These are phyloP conservation scores for Chytriomyces confervae DNA, from an alignment of 192 early-diverging fungal genomes.

Conservation along the genomic window DNA sequence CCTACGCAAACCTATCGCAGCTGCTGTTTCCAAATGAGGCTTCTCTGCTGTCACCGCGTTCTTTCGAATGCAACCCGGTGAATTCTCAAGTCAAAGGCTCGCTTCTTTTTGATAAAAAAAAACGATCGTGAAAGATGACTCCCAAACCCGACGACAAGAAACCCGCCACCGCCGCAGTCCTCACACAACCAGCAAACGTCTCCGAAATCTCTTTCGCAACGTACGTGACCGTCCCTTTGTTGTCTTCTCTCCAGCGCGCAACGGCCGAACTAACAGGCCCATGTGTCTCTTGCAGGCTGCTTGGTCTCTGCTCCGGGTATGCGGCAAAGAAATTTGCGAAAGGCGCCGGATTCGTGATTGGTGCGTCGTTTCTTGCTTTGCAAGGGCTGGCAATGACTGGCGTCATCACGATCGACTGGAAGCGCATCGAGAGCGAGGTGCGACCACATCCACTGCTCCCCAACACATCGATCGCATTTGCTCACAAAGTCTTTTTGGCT, in stretches of 20 bases:
- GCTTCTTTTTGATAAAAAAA: not conserved
- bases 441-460: too few species aligned
- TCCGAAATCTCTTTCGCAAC: not conserved
- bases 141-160: not conserved
- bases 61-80: too few species aligned
- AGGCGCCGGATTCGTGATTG: conserved; percentile 39
- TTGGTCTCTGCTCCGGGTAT: conserved; percentile 49
- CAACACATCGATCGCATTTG: too few species aligned
- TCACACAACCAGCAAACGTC: not conserved
- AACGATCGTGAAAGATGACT: not conserved
- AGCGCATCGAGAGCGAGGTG: conserved; percentile 33
- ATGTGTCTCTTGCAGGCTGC: not conserved
- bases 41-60: too few species aligned
- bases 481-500: too few species aligned
- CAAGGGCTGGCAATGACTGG: conserved; percentile 46
- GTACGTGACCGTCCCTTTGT: not conserved
- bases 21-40: too few species aligned
- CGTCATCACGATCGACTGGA: conserved; percentile 49
- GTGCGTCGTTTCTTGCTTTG: conserved; percentile 44
- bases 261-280: too few species aligned
- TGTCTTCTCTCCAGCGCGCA: too few species aligned
- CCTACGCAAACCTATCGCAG: too few species aligned
- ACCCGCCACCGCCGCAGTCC: not conserved
- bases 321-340: conserved; percentile 54
- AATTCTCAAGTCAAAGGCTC: too few species aligned